Conservation (phyloP, 257 asterid genomes). For the Primulina tabacum region DNA sequence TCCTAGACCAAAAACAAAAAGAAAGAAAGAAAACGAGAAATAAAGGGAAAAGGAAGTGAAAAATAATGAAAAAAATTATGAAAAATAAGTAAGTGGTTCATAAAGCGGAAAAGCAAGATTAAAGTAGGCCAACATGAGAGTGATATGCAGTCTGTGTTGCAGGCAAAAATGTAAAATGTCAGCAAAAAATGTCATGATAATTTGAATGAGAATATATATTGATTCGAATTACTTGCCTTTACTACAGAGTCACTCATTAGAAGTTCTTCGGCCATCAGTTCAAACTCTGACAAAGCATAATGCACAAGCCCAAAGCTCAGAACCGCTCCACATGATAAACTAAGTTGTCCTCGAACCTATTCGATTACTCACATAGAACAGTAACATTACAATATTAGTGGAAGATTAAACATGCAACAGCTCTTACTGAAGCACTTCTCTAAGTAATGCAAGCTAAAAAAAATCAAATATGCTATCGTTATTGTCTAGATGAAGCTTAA, state of each 20-base stretch:
- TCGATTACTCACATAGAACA: slow-evolving; percentile 17
- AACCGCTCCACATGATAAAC: slow-evolving; percentile 73
- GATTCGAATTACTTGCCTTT: slow-evolving; percentile 48
- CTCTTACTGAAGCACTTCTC: slow-evolving; percentile 14
- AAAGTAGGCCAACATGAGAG: slow-evolving; percentile 5
- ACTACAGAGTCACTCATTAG: slow-evolving; percentile 85
- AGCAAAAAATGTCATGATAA: slow-evolving; percentile 7
- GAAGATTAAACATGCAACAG: slow-evolving; percentile 8
- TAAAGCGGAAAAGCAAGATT: slow-evolving; percentile 8
- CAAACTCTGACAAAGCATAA: slow-evolving; percentile 73
- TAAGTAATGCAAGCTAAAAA: slow-evolving; percentile 8
- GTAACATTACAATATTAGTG: slow-evolving; percentile 17
- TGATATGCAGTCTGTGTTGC: neutral
- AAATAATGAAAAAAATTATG: neutral
- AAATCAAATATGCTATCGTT: slow-evolving; percentile 4
- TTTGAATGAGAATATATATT: slow-evolving; percentile 12
- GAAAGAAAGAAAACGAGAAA: neutral
- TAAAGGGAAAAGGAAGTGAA: too few species aligned
- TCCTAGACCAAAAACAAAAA: neutral
- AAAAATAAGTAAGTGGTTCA: neutral
- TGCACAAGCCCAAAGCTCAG: slow-evolving; percentile 75
- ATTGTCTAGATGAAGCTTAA: neutral
- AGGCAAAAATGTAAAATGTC: slow-evolving; percentile 9
- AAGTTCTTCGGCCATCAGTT: slow-evolving; percentile 88
- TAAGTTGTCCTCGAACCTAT: slow-evolving; percentile 86